These are phyloP conservation scores for Penicillium paneum DNA, from an alignment of 2,329 filamentous ascomycete species.

Conservation along the genomic window DNA sequence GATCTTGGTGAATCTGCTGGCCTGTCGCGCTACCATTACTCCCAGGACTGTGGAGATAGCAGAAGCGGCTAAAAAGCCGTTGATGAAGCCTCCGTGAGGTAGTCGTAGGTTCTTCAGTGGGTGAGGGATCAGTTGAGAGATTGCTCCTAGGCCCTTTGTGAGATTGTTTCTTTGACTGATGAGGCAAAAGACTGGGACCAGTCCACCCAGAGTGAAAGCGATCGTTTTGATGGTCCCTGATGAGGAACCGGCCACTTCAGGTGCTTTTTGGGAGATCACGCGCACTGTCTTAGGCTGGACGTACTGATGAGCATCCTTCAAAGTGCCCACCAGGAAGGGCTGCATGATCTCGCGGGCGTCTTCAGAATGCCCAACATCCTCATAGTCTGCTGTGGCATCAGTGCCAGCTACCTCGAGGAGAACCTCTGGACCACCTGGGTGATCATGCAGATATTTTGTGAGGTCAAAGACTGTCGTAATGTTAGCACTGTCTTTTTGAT, in stretches of 20 bases:
- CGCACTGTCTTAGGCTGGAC: slow-evolving; percentile 20
- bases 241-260: slow-evolving; percentile 5
- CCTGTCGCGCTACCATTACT: slow-evolving; percentile 5
- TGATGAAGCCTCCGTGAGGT: slow-evolving; percentile 15
- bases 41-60: slow-evolving; percentile 12
- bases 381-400: slow-evolving; percentile 44
- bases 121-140: slow-evolving; percentile 5
- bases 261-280: slow-evolving; percentile 15
- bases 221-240: slow-evolving; percentile 27
- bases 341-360: slow-evolving; percentile 45
- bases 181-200: slow-evolving; percentile 2
- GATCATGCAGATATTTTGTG: slow-evolving; percentile 57
- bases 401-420: slow-evolving; percentile 42
- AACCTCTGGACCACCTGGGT: slow-evolving; percentile 50
- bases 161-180: background rate
- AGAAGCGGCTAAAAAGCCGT: slow-evolving; percentile 14
- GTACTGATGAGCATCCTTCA: slow-evolving; percentile 27
- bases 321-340: slow-evolving; percentile 36
- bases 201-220: slow-evolving; percentile 3
- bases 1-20: slow-evolving; percentile 15
- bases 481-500: background rate
- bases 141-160: background rate
- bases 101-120: slow-evolving; percentile 3
- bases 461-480: slow-evolving; percentile 54
- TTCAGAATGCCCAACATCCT: slow-evolving; percentile 48